These are phyloP conservation scores for Thinopyrum elongatum DNA, from an alignment of 176 grass and related monocot genomes.

Conservation along the genomic window DNA sequence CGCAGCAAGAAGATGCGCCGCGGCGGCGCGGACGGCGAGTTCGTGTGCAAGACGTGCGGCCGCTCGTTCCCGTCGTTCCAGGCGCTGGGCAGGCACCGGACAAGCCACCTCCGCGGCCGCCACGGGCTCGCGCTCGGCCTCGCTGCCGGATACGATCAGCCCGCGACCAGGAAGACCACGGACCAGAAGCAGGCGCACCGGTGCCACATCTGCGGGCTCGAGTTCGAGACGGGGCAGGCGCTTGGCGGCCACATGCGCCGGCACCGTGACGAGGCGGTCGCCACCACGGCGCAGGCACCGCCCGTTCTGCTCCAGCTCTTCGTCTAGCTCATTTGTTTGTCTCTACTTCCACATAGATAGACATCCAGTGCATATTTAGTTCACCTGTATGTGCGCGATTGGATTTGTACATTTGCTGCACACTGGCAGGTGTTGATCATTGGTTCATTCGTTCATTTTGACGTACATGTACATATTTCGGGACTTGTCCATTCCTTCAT, in stretches of 20 bases:
- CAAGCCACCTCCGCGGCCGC: slow-evolving; percentile 55
- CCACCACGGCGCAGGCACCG: slow-evolving; percentile 7
- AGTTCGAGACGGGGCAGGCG: slow-evolving; percentile 58
- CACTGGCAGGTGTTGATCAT: background rate
- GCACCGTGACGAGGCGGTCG: slow-evolving; percentile 27
- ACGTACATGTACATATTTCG: background rate
- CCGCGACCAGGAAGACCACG: background rate
- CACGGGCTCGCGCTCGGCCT: slow-evolving; percentile 34
- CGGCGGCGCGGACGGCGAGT: slow-evolving; percentile 11
- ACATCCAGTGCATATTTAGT: background rate
- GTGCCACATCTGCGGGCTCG: slow-evolving; percentile 50
- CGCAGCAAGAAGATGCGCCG: background rate
- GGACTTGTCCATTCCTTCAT: background rate
- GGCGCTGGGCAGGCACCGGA: slow-evolving; percentile 60
- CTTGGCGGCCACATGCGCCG: slow-evolving; percentile 71
- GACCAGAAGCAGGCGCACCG: background rate
- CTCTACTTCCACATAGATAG: too few relatives aligned
- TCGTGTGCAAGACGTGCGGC: slow-evolving; percentile 62
- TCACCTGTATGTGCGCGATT: background rate
- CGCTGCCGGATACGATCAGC: background rate
- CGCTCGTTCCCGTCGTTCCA: slow-evolving; percentile 64
- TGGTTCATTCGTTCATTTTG: background rate
- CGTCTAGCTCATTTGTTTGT: background rate
- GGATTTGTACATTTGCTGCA: background rate
- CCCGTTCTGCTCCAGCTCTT: slow-evolving; percentile 50